Evolutionary conservation across 225 moss, liverwort and hornwort genomes (phyloP).

Genomic region (Polytrichum commune): DNA sequence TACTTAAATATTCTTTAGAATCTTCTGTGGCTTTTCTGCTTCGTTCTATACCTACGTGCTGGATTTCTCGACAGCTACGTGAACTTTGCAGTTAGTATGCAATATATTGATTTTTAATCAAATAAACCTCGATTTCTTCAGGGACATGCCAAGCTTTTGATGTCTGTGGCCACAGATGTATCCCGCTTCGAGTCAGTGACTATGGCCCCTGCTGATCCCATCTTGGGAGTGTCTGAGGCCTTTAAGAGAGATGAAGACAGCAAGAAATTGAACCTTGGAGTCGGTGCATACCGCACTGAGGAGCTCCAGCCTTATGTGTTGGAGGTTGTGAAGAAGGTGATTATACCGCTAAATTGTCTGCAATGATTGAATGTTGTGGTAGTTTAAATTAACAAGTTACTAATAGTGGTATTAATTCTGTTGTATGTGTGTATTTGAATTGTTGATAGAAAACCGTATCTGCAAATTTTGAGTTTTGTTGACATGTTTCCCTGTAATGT

Average conservation of each 20-base stretch:
- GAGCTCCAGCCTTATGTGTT: slow-evolving; percentile 82
- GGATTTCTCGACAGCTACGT: too few species aligned
- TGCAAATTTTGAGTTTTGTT: not conserved
- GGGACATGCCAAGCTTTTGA: slow-evolving; percentile 43
- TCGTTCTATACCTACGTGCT: not conserved
- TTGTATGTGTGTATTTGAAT: too few species aligned
- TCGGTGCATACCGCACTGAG: slow-evolving; percentile 93
- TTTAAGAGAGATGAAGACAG: slow-evolving; percentile 66
- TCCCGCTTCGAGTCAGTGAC: slow-evolving; percentile 67
- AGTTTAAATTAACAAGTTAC: too few species aligned
- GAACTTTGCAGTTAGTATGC: not conserved
- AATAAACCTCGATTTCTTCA: slow-evolving; percentile 11
- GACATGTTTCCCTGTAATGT: not conserved
- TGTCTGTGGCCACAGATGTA: slow-evolving; percentile 65
- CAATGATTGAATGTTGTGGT: too few species aligned
- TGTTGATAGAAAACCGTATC: not conserved
- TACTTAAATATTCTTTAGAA: too few species aligned
- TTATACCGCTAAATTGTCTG: too few species aligned
- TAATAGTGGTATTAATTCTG: too few species aligned
- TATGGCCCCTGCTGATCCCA: slow-evolving; percentile 88
- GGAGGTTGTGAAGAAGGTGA: slow-evolving; percentile 83
- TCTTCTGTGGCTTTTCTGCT: not conserved
- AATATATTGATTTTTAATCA: not conserved
- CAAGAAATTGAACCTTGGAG: slow-evolving; percentile 83
- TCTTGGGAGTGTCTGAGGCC: slow-evolving; percentile 87